These are phyloP conservation scores for Pholiota molesta DNA, from an alignment of 768 basidiomycete species.

Conservation along the genomic window DNA sequence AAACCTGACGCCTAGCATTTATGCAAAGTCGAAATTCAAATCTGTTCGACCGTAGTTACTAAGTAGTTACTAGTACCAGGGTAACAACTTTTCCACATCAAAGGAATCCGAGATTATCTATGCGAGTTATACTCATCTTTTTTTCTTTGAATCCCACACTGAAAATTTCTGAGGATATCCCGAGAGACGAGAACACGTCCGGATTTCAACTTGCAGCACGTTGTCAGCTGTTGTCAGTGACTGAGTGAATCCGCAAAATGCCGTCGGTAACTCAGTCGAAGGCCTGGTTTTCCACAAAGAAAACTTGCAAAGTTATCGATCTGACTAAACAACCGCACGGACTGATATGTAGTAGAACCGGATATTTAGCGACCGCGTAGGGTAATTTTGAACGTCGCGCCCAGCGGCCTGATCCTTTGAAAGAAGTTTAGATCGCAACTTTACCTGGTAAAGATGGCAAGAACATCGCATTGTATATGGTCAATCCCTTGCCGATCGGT, in stretches of 20 bases:
- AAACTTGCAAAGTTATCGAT: background rate
- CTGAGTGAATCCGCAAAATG: background rate
- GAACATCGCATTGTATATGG: background rate
- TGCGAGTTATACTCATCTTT: too few relatives aligned
- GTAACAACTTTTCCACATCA: too few relatives aligned
- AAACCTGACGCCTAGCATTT: too few relatives aligned
- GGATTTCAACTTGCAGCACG: background rate
- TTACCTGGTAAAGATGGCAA: background rate
- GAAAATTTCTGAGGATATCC: too few relatives aligned
- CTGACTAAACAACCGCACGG: background rate
- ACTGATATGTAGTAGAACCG: background rate
- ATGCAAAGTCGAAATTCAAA: too few relatives aligned
- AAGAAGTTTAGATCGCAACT: background rate
- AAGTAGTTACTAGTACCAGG: too few relatives aligned
- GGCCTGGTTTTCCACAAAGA: background rate
- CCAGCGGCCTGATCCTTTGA: background rate
- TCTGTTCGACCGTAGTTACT: too few relatives aligned
- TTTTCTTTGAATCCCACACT: too few relatives aligned
- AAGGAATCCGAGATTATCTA: too few relatives aligned
- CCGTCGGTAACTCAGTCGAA: background rate
- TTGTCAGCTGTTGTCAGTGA: background rate
- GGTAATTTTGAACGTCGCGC: background rate
- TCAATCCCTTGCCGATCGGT: background rate
- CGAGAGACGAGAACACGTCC: background rate
- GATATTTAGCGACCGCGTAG: background rate